Conservation (phyloP, 1,284 basidiomycete species). For the Thelephora terrestris region DNA sequence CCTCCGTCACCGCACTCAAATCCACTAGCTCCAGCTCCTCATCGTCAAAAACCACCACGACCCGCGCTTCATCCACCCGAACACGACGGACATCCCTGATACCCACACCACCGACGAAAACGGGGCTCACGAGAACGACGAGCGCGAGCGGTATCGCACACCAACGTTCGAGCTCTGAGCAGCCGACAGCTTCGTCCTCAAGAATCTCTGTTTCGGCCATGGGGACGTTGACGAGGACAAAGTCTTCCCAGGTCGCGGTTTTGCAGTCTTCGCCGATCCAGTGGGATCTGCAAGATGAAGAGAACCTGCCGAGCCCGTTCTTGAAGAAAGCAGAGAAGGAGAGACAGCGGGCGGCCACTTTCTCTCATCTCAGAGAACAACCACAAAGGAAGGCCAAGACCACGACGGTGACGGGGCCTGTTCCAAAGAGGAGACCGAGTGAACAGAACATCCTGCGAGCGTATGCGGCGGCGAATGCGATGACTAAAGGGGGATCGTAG, state of each 20-base stretch:
- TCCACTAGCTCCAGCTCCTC: not conserved
- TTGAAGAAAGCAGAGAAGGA: conserved; percentile 47
- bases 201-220: conserved; percentile 3
- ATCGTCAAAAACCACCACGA: not conserved
- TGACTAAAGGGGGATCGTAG: not conserved
- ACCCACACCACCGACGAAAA: not conserved
- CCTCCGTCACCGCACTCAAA: not conserved
- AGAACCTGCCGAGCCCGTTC: conserved; percentile 79
- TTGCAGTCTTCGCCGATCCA: conserved; percentile 13
- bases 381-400: not conserved
- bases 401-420: not conserved
- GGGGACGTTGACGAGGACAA: conserved; percentile 9
- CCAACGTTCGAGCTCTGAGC: not conserved
- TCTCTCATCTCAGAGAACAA: not conserved
- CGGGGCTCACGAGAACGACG: not conserved
- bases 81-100: not conserved
- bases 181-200: conserved; percentile 6
- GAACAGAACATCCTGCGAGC: not conserved
- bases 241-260: conserved; percentile 9
- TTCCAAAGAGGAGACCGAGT: not conserved
- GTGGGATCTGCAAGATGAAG: conserved; percentile 67
- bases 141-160: not conserved
- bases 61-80: not conserved
- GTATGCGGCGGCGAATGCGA: not conserved
- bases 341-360: conserved; percentile 6